phyloP scores from a whole-genome alignment of 768 basidiomycete species.

The Harrya chromipes region DNA sequence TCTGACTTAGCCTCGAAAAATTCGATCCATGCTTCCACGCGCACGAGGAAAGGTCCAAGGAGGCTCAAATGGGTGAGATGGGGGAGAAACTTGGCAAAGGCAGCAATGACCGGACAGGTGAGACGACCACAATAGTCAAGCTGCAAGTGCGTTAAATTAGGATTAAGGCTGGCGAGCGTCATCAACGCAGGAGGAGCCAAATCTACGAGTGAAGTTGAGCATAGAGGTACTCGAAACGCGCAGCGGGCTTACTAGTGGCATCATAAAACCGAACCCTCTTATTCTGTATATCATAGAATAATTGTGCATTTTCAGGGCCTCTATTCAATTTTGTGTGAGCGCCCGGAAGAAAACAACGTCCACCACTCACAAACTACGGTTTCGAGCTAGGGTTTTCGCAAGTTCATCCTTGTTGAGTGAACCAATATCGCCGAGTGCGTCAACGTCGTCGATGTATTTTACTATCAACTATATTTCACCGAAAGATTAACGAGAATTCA shows the following conservation, averaged over 20 bases:
- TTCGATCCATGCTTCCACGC: conserved; percentile 62
- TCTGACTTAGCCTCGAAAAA: conserved; percentile 67
- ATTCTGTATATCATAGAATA: conserved; percentile 82
- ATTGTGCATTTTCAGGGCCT: conserved; percentile 69
- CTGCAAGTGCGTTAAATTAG: conserved; percentile 72
- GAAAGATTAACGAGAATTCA: background rate
- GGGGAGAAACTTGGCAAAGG: conserved; percentile 63
- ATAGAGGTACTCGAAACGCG: background rate
- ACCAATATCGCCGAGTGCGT: conserved; percentile 86
- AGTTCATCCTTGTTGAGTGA: conserved; percentile 81
- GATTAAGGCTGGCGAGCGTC: conserved; percentile 77
- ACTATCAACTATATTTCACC: conserved; percentile 61
- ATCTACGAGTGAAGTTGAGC: conserved; percentile 41
- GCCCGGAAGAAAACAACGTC: background rate
- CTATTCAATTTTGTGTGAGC: conserved; percentile 35
- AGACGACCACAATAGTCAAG: conserved; percentile 88
- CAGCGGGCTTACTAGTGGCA: conserved; percentile 69
- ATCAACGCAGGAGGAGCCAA: conserved; percentile 64
- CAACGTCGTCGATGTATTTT: conserved; percentile 84
- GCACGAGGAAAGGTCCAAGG: conserved; percentile 85
- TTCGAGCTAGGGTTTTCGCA: conserved; percentile 77
- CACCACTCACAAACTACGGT: conserved; percentile 68
- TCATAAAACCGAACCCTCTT: conserved; percentile 76
- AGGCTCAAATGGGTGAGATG: conserved; percentile 72
- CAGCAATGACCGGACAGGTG: conserved; percentile 52